A percentile compares a stretch with the other conserved stretches of the same genome.
These are phyloP conservation scores for Pinus tabuliformis DNA, from an alignment of 75 land plant species.

Conservation along the genomic window DNA sequence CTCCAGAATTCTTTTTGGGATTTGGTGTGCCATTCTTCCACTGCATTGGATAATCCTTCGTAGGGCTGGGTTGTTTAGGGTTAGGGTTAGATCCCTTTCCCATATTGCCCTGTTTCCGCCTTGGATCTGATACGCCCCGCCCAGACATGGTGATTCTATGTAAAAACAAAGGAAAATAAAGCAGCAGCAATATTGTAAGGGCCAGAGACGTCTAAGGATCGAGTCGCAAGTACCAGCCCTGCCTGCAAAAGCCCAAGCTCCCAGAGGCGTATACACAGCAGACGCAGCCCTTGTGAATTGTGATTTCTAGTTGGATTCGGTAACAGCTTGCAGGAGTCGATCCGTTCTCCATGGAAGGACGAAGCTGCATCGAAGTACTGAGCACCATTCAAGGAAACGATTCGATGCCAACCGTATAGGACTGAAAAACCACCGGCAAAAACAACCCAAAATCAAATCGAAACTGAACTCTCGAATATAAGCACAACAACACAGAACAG, in stretches of 20 bases:
- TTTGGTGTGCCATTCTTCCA: not conserved
- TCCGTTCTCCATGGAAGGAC: not conserved
- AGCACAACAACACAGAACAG: no score
- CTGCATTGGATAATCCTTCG: not conserved
- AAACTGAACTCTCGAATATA: no score
- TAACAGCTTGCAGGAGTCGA: conserved; percentile 2
- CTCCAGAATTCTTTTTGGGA: not conserved
- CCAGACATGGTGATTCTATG: not conserved
- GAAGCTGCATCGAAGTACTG: conserved; percentile 2
- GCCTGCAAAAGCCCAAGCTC: conserved; percentile 40
- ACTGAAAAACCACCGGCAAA: no score
- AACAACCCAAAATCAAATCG: no score
- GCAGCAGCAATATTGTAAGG: conserved; percentile 15
- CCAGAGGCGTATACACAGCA: conserved; percentile 32
- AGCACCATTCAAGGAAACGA: conserved; percentile 8
- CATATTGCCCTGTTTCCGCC: not conserved
- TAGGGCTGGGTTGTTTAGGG: not conserved
- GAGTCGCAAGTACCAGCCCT: conserved; percentile 46
- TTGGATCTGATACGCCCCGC: not conserved
- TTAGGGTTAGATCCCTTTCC: not conserved
- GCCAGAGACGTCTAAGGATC: conserved; percentile 32
- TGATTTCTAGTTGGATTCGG: not conserved
- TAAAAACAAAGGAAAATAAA: not conserved
- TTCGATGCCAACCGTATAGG: not conserved
- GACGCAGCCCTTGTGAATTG: not conserved